Conservation (phyloP, 306 rosid species). For the Elaeagnus macrophylla region DNA sequence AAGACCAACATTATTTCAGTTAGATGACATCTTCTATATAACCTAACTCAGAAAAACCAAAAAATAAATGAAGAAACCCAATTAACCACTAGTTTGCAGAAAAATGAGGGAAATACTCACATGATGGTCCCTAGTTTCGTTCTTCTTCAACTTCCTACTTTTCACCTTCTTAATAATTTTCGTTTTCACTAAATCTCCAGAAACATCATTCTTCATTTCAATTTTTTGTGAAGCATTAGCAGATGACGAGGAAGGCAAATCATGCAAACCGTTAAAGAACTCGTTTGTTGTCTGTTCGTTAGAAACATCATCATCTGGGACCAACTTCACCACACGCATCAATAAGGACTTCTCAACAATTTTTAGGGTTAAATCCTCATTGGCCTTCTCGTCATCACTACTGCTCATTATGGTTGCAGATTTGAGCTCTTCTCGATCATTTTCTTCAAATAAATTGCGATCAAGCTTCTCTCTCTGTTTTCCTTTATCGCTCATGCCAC, state of each 20-base stretch:
- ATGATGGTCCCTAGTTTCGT: conserved; percentile 25
- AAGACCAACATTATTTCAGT: too few relatives aligned
- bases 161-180: conserved; percentile 19
- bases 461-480: too few relatives aligned
- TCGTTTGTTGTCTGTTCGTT: neutral
- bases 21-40: too few relatives aligned
- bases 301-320: conserved; percentile 5
- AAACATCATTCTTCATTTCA: neutral
- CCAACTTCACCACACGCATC: conserved; percentile 34
- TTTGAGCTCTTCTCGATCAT: too few relatives aligned
- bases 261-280: conserved; percentile 4
- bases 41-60: neutral
- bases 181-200: conserved; percentile 14
- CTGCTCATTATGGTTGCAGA: conserved; percentile 15
- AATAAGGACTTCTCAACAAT: conserved; percentile 49
- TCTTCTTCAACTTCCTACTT: conserved; percentile 23
- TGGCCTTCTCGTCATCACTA: conserved; percentile 64
- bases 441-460: too few relatives aligned
- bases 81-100: neutral
- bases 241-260: conserved; percentile 14
- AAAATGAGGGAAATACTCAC: conserved; percentile 30
- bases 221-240: conserved; percentile 5
- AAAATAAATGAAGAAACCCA: neutral
- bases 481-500: too few relatives aligned
- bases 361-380: conserved; percentile 64